These are phyloP conservation scores for Dovyalis caffra DNA, from an alignment of 345 rosid genomes.

Conservation along the genomic window DNA sequence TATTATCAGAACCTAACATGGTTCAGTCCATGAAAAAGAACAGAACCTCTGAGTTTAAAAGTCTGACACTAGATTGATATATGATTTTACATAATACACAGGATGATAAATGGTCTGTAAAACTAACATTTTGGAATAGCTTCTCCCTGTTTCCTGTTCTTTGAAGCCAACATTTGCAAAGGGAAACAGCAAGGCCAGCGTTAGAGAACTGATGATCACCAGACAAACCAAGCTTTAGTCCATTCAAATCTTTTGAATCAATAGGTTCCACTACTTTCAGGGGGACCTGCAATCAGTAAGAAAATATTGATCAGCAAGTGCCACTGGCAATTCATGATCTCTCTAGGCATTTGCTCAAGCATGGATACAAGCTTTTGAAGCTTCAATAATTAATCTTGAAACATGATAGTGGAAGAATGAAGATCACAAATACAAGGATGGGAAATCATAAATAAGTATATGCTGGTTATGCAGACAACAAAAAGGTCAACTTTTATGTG, in stretches of 20 bases:
- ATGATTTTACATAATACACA: neutral
- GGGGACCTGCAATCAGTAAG: conserved; percentile 54
- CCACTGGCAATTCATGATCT: neutral
- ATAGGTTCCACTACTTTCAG: conserved; percentile 62
- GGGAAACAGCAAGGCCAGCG: conserved; percentile 89
- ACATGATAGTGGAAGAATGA: neutral
- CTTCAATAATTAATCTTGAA: neutral
- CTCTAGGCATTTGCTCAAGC: neutral
- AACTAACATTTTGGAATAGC: conserved; percentile 47
- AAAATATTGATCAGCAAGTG: conserved; percentile 15
- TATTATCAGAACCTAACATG: neutral
- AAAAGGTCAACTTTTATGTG: neutral
- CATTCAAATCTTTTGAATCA: conserved; percentile 43
- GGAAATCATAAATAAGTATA: neutral
- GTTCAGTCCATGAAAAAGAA: neutral
- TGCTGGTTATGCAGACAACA: too few species aligned
- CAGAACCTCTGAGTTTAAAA: neutral
- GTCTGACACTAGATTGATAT: neutral
- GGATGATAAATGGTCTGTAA: neutral
- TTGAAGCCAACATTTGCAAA: conserved; percentile 79
- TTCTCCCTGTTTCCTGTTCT: conserved; percentile 70
- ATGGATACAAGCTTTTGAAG: neutral
- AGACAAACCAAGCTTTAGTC: conserved; percentile 60
- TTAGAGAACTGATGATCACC: conserved; percentile 85
- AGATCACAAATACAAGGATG: neutral